phyloP scores from a whole-genome alignment of 306 rosid species.

The Castanea sativa region DNA sequence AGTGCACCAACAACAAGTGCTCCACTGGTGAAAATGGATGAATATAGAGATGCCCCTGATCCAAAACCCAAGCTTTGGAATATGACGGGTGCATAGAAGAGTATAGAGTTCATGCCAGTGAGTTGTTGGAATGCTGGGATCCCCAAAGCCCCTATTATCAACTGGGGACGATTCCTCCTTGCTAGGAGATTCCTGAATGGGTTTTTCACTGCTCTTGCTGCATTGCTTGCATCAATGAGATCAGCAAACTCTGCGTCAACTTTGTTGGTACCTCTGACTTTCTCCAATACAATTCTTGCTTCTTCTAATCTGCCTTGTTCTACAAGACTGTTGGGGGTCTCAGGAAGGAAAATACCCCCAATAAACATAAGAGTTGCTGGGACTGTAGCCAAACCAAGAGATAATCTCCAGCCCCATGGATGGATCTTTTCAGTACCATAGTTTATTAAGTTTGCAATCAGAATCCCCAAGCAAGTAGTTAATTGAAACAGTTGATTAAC shows the following conservation, averaged over 20 bases:
- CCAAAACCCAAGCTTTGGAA: conserved; percentile 96
- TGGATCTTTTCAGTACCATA: conserved; percentile 52
- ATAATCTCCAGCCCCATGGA: conserved; percentile 70
- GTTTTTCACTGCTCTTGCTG: conserved; percentile 53
- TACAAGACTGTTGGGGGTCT: conserved; percentile 91
- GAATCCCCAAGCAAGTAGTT: conserved; percentile 56
- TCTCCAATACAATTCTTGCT: conserved; percentile 70
- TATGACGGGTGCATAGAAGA: conserved; percentile 96
- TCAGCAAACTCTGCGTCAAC: conserved; percentile 89
- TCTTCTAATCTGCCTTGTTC: conserved; percentile 75
- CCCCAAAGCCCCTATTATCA: conserved; percentile 89
- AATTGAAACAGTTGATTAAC: conserved; percentile 91
- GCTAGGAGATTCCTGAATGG: conserved; percentile 68
- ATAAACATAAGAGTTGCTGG: conserved; percentile 81
- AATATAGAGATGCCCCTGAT: conserved; percentile 66
- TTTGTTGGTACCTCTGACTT: conserved; percentile 74
- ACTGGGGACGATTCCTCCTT: conserved; percentile 80
- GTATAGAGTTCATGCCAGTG: conserved; percentile 94
- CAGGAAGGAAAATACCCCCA: conserved; percentile 77
- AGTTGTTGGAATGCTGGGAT: conserved; percentile 96
- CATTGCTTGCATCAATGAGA: conserved; percentile 78
- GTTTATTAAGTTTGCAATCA: conserved; percentile 52
- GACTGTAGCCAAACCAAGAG: conserved; percentile 79
- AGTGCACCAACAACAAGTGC: conserved; percentile 80
- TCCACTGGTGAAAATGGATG: conserved; percentile 76